Conservation (phyloP, 768 basidiomycete species). For the Krasilnikovozyma curviuscula region DNA sequence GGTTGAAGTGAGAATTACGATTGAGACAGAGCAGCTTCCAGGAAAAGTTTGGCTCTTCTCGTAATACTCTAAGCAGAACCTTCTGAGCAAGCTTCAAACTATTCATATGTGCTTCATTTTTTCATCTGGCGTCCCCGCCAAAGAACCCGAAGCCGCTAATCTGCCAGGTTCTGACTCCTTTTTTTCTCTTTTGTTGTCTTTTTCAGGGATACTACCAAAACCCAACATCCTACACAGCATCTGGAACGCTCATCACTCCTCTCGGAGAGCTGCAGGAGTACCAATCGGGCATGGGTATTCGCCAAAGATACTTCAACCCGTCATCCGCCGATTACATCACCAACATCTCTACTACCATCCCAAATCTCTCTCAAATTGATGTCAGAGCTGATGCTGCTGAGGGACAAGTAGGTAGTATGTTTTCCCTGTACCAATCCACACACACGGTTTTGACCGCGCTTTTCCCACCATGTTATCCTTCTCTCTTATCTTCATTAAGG, state of each 20-base stretch:
- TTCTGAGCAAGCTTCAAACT: no score
- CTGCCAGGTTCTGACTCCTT: not conserved
- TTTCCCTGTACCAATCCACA: not conserved
- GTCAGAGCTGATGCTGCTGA: no score
- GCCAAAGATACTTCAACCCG: conserved; percentile 10
- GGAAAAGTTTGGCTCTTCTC: no score
- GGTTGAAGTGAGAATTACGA: no score
- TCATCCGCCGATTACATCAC: not conserved
- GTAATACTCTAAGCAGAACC: no score
- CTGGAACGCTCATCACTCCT: conserved; percentile 15
- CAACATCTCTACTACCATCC: conserved; percentile 10
- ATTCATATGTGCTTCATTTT: no score
- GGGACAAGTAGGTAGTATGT: conserved; percentile 12
- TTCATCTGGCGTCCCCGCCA: no score
- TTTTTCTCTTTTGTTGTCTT: not conserved
- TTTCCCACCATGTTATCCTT: conserved; percentile 43
- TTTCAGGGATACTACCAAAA: conserved; percentile 7
- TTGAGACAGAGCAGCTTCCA: no score
- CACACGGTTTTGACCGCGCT: conserved; percentile 22
- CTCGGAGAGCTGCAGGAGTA: conserved; percentile 16
- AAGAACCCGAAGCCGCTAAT: no score
- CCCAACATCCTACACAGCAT: conserved; percentile 7
- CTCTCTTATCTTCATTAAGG: not conserved
- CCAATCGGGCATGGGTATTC: conserved; percentile 12
- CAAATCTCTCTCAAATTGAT: conserved; percentile 7